Conservation (phyloP, 371 early-diverging fungal species). For the Syncephalastrum monosporum region DNA sequence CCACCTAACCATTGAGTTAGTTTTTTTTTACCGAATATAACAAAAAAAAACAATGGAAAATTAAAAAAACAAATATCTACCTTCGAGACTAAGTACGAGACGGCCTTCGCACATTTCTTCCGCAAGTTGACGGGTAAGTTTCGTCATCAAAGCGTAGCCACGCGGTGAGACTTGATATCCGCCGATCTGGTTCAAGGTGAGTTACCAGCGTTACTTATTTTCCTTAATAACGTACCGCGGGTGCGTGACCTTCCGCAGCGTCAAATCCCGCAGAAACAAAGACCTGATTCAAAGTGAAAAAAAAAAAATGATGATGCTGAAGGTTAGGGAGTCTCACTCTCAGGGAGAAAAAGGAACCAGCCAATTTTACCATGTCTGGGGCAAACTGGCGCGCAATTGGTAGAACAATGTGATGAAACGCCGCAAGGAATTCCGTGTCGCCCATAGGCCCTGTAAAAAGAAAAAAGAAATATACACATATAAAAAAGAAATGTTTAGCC, state of each 20-base stretch:
- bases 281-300: conserved; percentile 19
- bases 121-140: conserved; percentile 54
- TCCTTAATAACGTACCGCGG: conserved; percentile 41
- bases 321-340: no score
- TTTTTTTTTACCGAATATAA: not conserved
- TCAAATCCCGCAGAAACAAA: conserved; percentile 72
- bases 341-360: no score
- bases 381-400: conserved; percentile 62
- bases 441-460: conserved; percentile 55
- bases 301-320: no score
- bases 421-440: conserved; percentile 68
- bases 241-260: conserved; percentile 67
- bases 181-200: conserved; percentile 33
- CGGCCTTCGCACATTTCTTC: conserved; percentile 53
- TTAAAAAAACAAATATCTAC: conserved; percentile 13
- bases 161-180: conserved; percentile 60
- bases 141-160: conserved; percentile 58
- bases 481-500: not conserved
- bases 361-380: conserved; percentile 55
- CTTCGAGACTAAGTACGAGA: conserved; percentile 54
- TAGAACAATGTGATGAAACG: conserved; percentile 59
- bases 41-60: not conserved
- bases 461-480: not conserved
- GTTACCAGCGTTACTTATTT: not conserved
- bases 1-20: conserved; percentile 14